Evolutionary conservation across 2,329 filamentous ascomycete genomes (phyloP).

Genomic region (Lasiodiplodia hormozganensis): DNA sequence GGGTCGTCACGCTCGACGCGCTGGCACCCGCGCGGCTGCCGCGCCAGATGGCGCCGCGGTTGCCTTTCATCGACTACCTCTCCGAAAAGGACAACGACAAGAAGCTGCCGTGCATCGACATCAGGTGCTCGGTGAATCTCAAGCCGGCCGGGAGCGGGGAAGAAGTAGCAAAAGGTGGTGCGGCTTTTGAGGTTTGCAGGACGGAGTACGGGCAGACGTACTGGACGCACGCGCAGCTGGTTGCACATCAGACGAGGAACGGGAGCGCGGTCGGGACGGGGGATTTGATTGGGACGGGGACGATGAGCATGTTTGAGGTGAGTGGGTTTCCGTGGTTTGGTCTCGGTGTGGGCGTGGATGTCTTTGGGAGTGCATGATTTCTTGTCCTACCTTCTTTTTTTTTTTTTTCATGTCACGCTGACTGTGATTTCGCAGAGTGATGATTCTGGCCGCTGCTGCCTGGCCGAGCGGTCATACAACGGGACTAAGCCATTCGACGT

Average conservation of each 20-base stretch:
- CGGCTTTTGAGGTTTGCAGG: conserved; percentile 36
- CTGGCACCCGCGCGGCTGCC: conserved; percentile 44
- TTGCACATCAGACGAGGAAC: conserved; percentile 52
- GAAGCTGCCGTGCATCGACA: conserved; percentile 1
- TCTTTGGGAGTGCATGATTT: no score
- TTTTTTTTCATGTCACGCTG: background rate
- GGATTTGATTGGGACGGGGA: conserved; percentile 54
- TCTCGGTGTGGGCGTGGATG: background rate
- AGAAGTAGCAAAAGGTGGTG: conserved; percentile 16
- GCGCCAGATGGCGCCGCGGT: conserved; percentile 35
- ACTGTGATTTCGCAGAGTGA: conserved; percentile 34
- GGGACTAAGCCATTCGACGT: conserved; percentile 41
- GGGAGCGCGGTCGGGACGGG: conserved; percentile 52
- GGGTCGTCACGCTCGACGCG: conserved; percentile 67
- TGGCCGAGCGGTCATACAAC: conserved; percentile 51
- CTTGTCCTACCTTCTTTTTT: no score
- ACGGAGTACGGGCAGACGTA: conserved; percentile 49
- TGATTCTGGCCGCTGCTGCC: conserved; percentile 49
- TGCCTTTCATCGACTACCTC: conserved; percentile 18
- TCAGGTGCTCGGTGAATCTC: conserved; percentile 28
- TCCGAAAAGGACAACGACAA: background rate
- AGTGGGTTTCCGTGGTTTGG: background rate
- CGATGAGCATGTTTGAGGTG: conserved; percentile 43
- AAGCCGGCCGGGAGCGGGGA: conserved; percentile 32
- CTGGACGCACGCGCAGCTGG: conserved; percentile 54